Conservation (phyloP, 2,329 filamentous ascomycete genomes). For the Trichoderma breve region DNA sequence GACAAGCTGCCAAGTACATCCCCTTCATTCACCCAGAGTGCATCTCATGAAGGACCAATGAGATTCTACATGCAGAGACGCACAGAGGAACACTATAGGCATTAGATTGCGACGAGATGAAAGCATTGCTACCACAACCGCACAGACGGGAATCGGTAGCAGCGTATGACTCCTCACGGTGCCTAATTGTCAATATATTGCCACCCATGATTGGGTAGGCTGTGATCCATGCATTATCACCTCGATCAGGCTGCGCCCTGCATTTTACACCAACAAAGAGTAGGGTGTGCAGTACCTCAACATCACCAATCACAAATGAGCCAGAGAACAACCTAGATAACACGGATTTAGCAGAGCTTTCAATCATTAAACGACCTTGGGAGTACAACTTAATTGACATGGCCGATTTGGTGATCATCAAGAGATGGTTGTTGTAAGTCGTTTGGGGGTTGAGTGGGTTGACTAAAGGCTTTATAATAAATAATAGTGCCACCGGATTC, state of each 20-base stretch:
- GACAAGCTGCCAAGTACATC: background rate
- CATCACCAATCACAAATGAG: background rate
- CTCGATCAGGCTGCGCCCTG: background rate
- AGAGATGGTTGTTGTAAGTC: background rate
- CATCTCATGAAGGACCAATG: background rate
- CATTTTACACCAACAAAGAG: accelerated
- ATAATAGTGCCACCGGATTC: background rate
- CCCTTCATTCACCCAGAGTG: background rate
- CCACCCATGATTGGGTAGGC: background rate
- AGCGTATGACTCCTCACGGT: background rate
- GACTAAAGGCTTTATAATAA: background rate
- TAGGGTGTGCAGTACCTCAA: background rate
- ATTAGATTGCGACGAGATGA: background rate
- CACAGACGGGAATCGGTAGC: accelerated
- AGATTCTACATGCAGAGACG: background rate
- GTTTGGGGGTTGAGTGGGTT: background rate
- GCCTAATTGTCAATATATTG: background rate
- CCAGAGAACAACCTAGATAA: too few relatives aligned
- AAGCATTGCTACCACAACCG: background rate
- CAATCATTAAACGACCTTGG: too few relatives aligned
- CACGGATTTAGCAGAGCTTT: too few relatives aligned
- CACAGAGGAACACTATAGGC: background rate
- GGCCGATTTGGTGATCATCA: background rate
- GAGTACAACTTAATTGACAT: accelerated
- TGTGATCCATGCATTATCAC: too few relatives aligned